Percentiles rank a stretch among this genome's conserved stretches.
phyloP scores from a whole-genome alignment of 2,329 filamentous ascomycete species.

The Trematosphaeria pertusa region DNA sequence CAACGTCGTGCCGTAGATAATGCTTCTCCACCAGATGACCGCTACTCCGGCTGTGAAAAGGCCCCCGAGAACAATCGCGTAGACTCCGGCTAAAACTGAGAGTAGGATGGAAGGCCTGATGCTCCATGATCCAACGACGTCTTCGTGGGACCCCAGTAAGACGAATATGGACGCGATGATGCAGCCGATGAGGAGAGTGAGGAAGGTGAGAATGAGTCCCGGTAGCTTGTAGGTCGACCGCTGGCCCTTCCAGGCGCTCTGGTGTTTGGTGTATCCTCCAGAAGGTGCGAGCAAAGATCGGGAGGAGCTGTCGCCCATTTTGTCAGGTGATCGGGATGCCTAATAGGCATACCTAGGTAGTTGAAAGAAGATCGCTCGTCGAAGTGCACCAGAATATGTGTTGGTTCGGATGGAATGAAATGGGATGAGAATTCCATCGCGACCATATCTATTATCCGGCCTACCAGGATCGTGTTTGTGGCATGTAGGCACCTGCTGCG shows the following conservation, averaged over 20 bases:
- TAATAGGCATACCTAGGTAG: too few relatives aligned
- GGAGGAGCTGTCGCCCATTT: slow-evolving; percentile 15
- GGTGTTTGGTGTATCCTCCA: slow-evolving; percentile 1
- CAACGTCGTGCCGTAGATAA: slow-evolving; percentile 20
- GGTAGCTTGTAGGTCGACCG: slow-evolving; percentile 12
- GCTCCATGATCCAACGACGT: slow-evolving; percentile 12
- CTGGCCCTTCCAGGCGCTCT: slow-evolving; percentile 5
- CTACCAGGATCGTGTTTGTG: too few relatives aligned
- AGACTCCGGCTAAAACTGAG: slow-evolving; percentile 18
- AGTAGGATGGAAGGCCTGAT: slow-evolving; percentile 18
- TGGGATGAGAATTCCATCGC: too few relatives aligned
- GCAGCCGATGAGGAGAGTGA: slow-evolving; percentile 9
- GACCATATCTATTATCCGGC: too few relatives aligned
- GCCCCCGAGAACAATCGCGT: slow-evolving; percentile 10
- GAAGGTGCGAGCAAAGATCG: slow-evolving; percentile 11
- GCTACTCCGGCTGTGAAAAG: slow-evolving; percentile 19
- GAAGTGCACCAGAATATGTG: too few relatives aligned
- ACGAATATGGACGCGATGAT: slow-evolving; percentile 12
- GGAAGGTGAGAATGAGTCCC: slow-evolving; percentile 2
- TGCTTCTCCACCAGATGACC: slow-evolving; percentile 26
- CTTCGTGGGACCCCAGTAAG: slow-evolving; percentile 14
- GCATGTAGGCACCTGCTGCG: too few relatives aligned
- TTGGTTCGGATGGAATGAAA: too few relatives aligned
- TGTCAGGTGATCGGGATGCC: too few relatives aligned
- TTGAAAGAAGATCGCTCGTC: too few relatives aligned